Conservation (phyloP, 345 rosid genomes). For the Reutealis trisperma region DNA sequence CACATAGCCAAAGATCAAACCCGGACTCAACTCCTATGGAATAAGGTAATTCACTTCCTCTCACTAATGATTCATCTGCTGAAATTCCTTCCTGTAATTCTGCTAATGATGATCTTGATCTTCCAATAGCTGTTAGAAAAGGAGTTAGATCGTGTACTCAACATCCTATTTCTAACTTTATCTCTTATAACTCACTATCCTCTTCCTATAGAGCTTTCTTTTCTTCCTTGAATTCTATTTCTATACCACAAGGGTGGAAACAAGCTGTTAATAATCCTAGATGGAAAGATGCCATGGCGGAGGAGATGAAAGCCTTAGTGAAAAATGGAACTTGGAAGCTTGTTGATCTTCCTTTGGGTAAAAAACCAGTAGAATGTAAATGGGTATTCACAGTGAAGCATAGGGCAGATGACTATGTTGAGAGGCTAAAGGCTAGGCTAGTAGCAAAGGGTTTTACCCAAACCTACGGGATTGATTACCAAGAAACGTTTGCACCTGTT, state of each 20-base stretch:
- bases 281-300: no score
- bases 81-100: no score
- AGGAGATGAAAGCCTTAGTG: no score
- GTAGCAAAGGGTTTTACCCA: not conserved
- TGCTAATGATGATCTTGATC: no score
- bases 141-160: not conserved
- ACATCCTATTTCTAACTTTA: not conserved
- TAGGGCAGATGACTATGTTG: not conserved
- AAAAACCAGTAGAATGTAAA: not conserved
- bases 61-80: no score
- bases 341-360: not conserved
- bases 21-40: no score
- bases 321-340: not conserved
- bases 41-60: no score
- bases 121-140: no score
- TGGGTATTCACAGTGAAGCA: not conserved
- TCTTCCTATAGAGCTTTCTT: not conserved
- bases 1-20: no score
- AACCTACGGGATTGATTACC: not conserved
- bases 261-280: no score
- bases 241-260: no score
- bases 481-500: not conserved
- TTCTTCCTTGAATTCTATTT: not conserved
- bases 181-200: not conserved
- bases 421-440: not conserved